Base-by-base conservation (phyloP, 2,329 filamentous ascomycete species). In the Nakataea oryzae region DNA sequence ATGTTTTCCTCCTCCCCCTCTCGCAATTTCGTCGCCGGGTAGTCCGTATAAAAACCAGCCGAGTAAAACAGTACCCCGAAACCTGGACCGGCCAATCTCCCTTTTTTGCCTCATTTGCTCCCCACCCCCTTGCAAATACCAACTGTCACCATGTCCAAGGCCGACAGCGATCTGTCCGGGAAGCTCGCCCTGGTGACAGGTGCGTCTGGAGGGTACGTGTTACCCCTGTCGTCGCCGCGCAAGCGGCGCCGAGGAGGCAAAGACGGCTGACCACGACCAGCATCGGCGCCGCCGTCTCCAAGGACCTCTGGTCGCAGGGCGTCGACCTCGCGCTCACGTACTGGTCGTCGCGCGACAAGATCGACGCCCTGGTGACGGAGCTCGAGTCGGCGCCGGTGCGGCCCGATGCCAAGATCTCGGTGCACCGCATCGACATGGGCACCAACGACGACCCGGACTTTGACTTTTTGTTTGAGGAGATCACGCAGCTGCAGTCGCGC, bases 351-450 rank as follows among this genome's bases (percentile, higher is more conserved):
- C 65, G 64, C 28, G 63, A 70, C 60, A 65, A 68, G 24, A 66
- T 73, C 9, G 67, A 71, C 41, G 65, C 67, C 17, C 65, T 75
- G 9, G 63, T 66, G 8, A 62, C 65, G 54, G 70, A 73, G 59
- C 68, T 73, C 6, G 50, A 47, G 5, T 57, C 59, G 56, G 47
- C 60, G 41, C 61, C 62, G n/a, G 64, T 62, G 28, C 64, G 64
- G 12, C 62, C 59, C 30, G 67, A 65, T 28, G 72, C 67, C 32
- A 71, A 65, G 27, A 78, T 86, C 65, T 81, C 81, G 2, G 73
- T 76, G 13, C 83, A 87, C 69, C 75, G 82, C 67, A 79, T 83
- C 14, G 83, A 87, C 66, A 80, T 86, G 60, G 77, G 76, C 12
- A 77, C 76, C 11, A 74, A 78, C 6, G 76, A 79, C 27, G 63